Percentiles rank a stretch among this genome's conserved stretches.
Evolutionary conservation across 129 eudicot genomes (phyloP).

Genomic region (Helianthus tuberosus): DNA sequence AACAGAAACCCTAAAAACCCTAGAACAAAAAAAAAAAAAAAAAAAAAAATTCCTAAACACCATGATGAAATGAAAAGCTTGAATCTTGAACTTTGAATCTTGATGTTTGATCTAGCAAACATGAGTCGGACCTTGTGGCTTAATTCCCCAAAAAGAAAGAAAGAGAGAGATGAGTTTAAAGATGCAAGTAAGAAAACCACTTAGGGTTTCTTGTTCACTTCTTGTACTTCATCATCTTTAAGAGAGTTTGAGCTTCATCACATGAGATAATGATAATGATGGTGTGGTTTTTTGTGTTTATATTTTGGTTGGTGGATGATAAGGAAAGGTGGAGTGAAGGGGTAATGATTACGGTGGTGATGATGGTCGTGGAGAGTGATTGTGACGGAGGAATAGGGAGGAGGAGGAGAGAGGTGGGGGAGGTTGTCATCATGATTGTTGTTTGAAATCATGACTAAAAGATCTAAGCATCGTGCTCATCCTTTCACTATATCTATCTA

Average conservation of each 20-base stretch:
- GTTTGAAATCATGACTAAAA: constrained; percentile 42
- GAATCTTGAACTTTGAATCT: constrained; percentile 5
- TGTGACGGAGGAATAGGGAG: constrained; percentile 24
- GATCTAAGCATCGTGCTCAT: constrained; percentile 29
- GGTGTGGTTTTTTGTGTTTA: constrained; percentile 20
- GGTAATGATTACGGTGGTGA: constrained; percentile 41
- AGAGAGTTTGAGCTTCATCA: background rate
- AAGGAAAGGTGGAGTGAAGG: constrained; percentile 24
- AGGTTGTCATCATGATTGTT: constrained; percentile 40
- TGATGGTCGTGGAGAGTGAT: constrained; percentile 26
- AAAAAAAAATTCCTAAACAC: too few relatives aligned
- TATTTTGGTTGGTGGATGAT: constrained; percentile 28
- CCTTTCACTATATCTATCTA: constrained; percentile 26
- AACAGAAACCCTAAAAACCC: constrained; percentile 18
- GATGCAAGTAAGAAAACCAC: constrained; percentile 25
- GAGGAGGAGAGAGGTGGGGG: constrained; percentile 21
- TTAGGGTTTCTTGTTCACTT: constrained; percentile 29
- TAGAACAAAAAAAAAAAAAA: constrained; percentile 3
- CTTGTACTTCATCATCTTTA: constrained; percentile 20
- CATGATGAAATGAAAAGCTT: constrained; percentile 22
- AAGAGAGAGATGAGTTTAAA: constrained; percentile 14
- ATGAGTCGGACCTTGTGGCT: constrained; percentile 55
- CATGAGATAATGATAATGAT: constrained; percentile 1
- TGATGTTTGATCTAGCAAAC: constrained; percentile 40
- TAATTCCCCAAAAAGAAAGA: constrained; percentile 42